Conservation (phyloP, 148 eudicot genomes). For the Cornus suecica region DNA sequence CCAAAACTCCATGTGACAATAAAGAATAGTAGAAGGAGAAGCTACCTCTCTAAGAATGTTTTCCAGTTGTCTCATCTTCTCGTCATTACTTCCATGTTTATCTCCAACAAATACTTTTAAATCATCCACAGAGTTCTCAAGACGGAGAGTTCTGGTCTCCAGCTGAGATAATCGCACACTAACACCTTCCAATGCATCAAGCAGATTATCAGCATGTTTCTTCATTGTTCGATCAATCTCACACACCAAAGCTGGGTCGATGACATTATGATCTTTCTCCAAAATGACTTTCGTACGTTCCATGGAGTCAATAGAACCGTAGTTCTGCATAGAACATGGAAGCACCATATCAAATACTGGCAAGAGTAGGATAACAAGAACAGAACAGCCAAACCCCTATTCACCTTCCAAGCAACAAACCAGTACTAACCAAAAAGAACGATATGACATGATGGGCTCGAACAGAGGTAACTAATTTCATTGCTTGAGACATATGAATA, state of each 20-base stretch:
- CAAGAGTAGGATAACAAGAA: background rate
- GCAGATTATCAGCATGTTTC: constrained; percentile 52
- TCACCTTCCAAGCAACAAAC: background rate
- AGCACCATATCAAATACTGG: constrained; percentile 1
- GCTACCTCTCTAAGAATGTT: constrained; percentile 69
- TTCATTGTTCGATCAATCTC: constrained; percentile 69
- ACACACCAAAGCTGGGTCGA: constrained; percentile 47
- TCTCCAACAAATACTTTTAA: constrained; percentile 53
- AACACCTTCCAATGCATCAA: constrained; percentile 55
- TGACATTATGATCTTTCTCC: constrained; percentile 46
- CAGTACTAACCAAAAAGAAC: background rate
- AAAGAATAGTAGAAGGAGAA: constrained; percentile 3
- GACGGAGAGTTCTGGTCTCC: constrained; percentile 55
- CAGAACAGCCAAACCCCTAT: background rate
- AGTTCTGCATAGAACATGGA: constrained; percentile 40
- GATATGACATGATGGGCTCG: background rate
- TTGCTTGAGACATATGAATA: background rate
- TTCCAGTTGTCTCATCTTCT: constrained; percentile 66
- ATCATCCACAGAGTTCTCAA: constrained; percentile 72
- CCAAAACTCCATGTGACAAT: background rate
- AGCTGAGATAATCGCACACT: constrained; percentile 64
- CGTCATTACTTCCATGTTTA: constrained; percentile 61
- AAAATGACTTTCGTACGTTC: constrained; percentile 41
- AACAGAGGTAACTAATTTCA: background rate
- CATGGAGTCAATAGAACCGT: constrained; percentile 42